Evolutionary conservation across 2,329 filamentous ascomycete genomes (phyloP).

Genomic region (Ophiostoma novo-ulmi): DNA sequence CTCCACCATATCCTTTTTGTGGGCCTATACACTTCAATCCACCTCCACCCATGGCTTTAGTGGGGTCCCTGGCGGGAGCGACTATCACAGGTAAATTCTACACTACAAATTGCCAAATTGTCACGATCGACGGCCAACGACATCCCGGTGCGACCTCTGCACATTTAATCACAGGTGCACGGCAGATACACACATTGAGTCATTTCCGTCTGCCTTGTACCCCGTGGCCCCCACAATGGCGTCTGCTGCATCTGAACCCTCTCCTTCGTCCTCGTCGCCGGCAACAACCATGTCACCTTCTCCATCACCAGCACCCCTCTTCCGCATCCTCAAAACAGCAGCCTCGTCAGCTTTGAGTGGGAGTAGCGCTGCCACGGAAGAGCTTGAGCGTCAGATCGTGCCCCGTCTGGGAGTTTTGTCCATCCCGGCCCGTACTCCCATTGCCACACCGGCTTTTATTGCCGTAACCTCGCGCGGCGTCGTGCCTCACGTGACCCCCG

Average conservation of each 20-base stretch:
- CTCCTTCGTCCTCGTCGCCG: not conserved
- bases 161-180: not conserved
- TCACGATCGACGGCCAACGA: slow-evolving; percentile 3
- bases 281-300: slow-evolving; percentile 13
- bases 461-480: slow-evolving; percentile 75
- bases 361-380: not conserved
- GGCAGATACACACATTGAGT: not conserved
- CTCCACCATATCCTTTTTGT: not conserved
- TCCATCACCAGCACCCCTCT: slow-evolving; percentile 20
- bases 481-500: slow-evolving; percentile 83
- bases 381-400: not conserved
- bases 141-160: not conserved
- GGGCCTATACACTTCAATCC: not conserved
- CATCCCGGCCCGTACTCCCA: slow-evolving; percentile 55
- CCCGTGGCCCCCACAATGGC: slow-evolving; percentile 13
- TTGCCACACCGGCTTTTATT: slow-evolving; percentile 80
- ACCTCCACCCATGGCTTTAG: not conserved
- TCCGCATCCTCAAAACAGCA: slow-evolving; percentile 25
- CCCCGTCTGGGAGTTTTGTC: slow-evolving; percentile 61
- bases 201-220: not conserved
- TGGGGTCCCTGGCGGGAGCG: not conserved
- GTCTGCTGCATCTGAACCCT: slow-evolving; percentile 12
- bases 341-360: slow-evolving; percentile 5
- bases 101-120: not conserved
- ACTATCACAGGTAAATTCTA: slow-evolving; percentile 8